A percentile compares a stretch with the other conserved stretches of the same genome.
phyloP scores from a whole-genome alignment of 2,329 filamentous ascomycete genomes.

The Rasamsonia emersonii region DNA sequence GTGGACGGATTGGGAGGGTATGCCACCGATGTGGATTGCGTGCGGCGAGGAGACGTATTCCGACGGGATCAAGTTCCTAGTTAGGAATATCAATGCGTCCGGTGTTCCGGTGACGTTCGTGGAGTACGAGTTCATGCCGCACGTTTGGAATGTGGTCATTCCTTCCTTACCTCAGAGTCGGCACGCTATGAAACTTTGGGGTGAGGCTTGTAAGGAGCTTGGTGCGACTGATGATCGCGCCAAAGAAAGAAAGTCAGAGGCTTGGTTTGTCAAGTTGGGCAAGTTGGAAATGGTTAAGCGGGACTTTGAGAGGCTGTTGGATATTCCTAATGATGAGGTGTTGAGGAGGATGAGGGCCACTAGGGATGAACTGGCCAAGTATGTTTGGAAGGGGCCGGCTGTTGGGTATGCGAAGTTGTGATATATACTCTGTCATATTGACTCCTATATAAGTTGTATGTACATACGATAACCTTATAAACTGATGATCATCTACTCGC shows the following conservation, averaged over 20 bases:
- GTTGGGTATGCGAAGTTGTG: conserved; percentile 2
- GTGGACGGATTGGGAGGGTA: conserved; percentile 2
- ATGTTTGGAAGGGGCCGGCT: conserved; percentile 1
- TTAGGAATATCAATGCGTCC: conserved; percentile 1
- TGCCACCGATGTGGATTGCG: conserved; percentile 6
- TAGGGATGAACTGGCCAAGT: conserved; percentile 2
- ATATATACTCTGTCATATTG: conserved; percentile 1
- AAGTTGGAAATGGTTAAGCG: conserved; percentile 1
- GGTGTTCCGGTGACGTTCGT: conserved; percentile 2
- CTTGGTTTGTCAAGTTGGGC: conserved; percentile 4
- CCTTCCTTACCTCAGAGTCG: conserved; percentile 2
- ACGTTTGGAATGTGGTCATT: conserved; percentile 6
- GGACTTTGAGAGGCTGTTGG: conserved; percentile 2
- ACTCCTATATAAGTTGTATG: too few relatives aligned
- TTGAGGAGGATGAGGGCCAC: conserved; percentile 4
- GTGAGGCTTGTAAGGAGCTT: conserved; percentile 2
- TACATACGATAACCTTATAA: neutral
- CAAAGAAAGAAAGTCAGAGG: conserved; percentile 2
- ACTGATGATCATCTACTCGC: neutral
- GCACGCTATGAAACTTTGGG: conserved; percentile 5
- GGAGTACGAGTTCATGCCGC: conserved; percentile 5
- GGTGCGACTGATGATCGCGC: neutral
- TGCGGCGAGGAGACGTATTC: conserved; percentile 4
- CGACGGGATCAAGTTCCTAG: conserved; percentile 4
- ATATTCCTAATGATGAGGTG: conserved; percentile 3